Evolutionary conservation across 1,284 basidiomycete species (phyloP).

Genomic region (Ustilago lituana): DNA sequence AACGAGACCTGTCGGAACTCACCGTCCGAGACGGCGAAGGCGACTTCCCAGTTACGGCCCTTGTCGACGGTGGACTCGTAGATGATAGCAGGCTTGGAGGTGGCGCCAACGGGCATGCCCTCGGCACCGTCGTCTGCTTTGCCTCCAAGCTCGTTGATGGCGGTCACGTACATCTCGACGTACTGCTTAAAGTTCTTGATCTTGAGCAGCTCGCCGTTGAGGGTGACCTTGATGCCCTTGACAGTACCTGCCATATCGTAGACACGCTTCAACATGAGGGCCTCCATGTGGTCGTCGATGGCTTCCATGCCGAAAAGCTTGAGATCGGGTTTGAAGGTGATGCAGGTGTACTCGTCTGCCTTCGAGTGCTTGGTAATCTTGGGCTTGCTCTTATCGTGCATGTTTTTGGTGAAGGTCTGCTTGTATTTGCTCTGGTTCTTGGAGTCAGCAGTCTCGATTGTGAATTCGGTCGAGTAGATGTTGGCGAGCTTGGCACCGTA

Average conservation of each 20-base stretch:
- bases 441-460: constrained; percentile 95
- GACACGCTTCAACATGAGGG: constrained; percentile 91
- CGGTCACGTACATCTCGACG: constrained; percentile 83
- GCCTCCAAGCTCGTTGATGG: constrained; percentile 67
- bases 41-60: constrained; percentile 86
- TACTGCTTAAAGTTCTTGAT: constrained; percentile 98
- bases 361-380: constrained; percentile 83
- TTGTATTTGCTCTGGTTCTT: constrained; percentile 88
- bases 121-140: constrained; percentile 61
- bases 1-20: constrained; percentile 89
- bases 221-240: constrained; percentile 89
- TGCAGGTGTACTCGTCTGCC: constrained; percentile 85
- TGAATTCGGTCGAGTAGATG: constrained; percentile 97
- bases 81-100: constrained; percentile 80
- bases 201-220: constrained; percentile 91
- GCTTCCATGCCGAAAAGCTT: constrained; percentile 88
- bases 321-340: constrained; percentile 94
- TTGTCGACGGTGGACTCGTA: constrained; percentile 79
- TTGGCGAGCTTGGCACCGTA: constrained; percentile 97
- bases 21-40: constrained; percentile 88
- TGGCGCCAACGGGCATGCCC: constrained; percentile 72
- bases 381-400: constrained; percentile 85
- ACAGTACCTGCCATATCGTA: constrained; percentile 97
- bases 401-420: constrained; percentile 94
- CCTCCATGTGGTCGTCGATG: constrained; percentile 91